phyloP scores from a whole-genome alignment of 2,329 filamentous ascomycete species.

The Colletotrichum cereale region DNA sequence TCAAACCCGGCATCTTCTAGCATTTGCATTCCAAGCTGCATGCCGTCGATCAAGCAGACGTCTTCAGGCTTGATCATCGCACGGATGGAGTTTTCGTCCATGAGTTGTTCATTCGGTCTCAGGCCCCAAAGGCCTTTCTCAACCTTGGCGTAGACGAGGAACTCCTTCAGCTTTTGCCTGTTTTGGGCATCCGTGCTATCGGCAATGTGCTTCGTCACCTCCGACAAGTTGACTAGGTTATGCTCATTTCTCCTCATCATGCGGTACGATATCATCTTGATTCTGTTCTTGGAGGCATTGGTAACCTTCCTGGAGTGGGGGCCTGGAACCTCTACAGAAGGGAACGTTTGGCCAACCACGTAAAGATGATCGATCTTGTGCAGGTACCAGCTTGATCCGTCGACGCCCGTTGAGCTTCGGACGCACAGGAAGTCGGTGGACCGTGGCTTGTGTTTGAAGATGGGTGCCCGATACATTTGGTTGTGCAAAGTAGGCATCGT shows the following conservation, averaged over 20 bases:
- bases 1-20: constrained; percentile 92
- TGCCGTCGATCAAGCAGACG: constrained; percentile 92
- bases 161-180: constrained; percentile 96
- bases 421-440: constrained; percentile 88
- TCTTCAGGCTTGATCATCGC: constrained; percentile 95
- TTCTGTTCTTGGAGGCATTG: constrained; percentile 94
- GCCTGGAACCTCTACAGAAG: constrained; percentile 90
- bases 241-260: constrained; percentile 83
- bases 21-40: constrained; percentile 94
- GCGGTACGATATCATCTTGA: constrained; percentile 96
- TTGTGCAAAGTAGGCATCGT: constrained; percentile 93
- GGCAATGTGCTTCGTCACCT: constrained; percentile 91
- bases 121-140: constrained; percentile 87
- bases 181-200: constrained; percentile 96
- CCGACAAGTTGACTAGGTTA: constrained; percentile 78
- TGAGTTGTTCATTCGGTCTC: constrained; percentile 77
- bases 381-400: constrained; percentile 85
- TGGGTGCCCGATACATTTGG: constrained; percentile 92
- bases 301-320: constrained; percentile 96
- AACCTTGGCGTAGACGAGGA: constrained; percentile 90
- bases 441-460: constrained; percentile 87
- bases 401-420: constrained; percentile 81
- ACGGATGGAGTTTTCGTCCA: constrained; percentile 84
- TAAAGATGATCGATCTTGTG: constrained; percentile 92
- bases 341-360: constrained; percentile 92